Evolutionary conservation across 2,329 filamentous ascomycete genomes (phyloP), one percentile per base, ranked within the genome.

Genomic region (Curvularia sp.): DNA sequence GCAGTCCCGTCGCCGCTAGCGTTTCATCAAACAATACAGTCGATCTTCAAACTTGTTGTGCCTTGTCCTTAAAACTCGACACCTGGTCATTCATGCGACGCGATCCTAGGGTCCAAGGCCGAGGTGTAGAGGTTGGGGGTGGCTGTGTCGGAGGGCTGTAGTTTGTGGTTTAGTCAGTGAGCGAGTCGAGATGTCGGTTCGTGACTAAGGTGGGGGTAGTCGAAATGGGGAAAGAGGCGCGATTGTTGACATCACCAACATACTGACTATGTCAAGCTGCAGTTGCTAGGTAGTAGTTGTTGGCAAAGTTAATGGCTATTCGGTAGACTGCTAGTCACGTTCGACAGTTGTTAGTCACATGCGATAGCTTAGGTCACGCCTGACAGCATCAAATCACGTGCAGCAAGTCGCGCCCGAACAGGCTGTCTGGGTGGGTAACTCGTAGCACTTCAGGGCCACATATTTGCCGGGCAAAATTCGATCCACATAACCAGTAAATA

Each of bases 21-120:
- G 66, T 69, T 69, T 69, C 66, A 69, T 61, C 54, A 66, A 65
- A 64, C 63, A 55, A 60, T 53, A 55, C 47, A 45, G 51, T 36
- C 58, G 57, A 66, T 66, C 60, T 63, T 55, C 63, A 68, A 68
- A 68, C 66, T 64, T 50, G 9, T 36, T 34, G 25, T 57, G 61
- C 53, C 39, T 47, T 49, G 56, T 53, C 52, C 53, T 48, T 48
- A 23, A 52, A 52, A 42, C 38, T 19, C 30, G 32, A 43, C 38
- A 32, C 57, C 38, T 48, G 27, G 57, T 32, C 18, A 7, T 18
- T 46, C 25, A 48, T 47, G 57, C 49, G n/a, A 36, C 34, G 34
- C n/a, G 5, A 36, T 15, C 34, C 34, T 6, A 36, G 34, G 34
- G 18, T 13, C 5, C 34, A 18, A 18, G 34, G 15, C 34, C 34